phyloP scores from a whole-genome alignment of 208 protist genomes.

The Acanthamoeba royreba region DNA sequence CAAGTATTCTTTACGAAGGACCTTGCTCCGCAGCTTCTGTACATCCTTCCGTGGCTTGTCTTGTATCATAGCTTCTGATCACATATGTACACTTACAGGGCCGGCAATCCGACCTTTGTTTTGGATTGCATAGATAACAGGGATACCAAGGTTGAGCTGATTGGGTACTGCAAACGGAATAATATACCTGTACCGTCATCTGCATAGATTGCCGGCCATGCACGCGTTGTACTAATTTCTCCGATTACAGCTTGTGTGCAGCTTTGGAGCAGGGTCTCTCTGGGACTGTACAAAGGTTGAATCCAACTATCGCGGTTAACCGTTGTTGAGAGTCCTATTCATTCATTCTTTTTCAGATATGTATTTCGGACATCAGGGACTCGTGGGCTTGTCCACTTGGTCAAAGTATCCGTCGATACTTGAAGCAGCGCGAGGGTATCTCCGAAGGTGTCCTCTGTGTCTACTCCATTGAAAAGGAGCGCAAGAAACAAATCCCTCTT shows the following conservation, averaged over 20 bases:
- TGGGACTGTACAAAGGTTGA: conserved; percentile 48
- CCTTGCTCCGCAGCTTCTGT: conserved; percentile 46
- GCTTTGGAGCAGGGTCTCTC: conserved; percentile 51
- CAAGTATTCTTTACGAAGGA: conserved; percentile 56
- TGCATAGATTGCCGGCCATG: neutral
- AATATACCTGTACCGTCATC: conserved; percentile 1
- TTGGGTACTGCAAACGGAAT: conserved; percentile 40
- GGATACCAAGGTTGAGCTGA: conserved; percentile 51
- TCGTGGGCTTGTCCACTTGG: conserved; percentile 53
- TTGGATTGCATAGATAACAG: conserved; percentile 73
- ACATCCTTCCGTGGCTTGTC: neutral
- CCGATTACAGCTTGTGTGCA: neutral
- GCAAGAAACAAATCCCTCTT: conserved; percentile 49
- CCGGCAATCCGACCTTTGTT: conserved; percentile 54
- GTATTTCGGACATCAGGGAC: neutral
- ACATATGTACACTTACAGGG: neutral
- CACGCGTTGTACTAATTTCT: neutral
- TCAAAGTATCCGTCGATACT: neutral
- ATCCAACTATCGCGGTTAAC: neutral
- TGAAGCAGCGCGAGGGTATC: conserved; percentile 27
- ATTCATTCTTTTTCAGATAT: neutral
- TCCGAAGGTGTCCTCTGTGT: conserved; percentile 49
- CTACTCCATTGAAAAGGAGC: conserved; percentile 50
- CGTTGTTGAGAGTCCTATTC: neutral
- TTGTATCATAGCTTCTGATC: neutral